A percentile compares a stretch with the other conserved stretches of the same genome.
Evolutionary conservation across 1,139 yeast genomes (phyloP).

Genomic region (Yamadazyma siamensis): DNA sequence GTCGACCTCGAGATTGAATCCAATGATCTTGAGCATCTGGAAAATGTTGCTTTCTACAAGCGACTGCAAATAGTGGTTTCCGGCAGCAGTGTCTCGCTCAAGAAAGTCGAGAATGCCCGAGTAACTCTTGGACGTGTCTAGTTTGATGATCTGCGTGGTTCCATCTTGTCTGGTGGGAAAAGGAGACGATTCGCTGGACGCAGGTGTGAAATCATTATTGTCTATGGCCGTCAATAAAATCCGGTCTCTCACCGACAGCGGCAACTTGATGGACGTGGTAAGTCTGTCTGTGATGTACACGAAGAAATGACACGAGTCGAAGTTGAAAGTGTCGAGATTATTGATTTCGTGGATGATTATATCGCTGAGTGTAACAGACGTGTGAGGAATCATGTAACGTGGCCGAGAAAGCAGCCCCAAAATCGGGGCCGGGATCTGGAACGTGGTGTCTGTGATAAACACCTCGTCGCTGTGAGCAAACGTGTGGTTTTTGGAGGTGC

Average conservation of each 20-base stretch:
- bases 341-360: conserved; percentile 28
- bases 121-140: conserved; percentile 28
- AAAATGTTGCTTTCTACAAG: conserved; percentile 35
- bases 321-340: conserved; percentile 12
- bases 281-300: conserved; percentile 29
- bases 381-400: conserved; percentile 16
- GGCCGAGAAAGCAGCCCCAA: conserved; percentile 28
- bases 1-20: conserved; percentile 23
- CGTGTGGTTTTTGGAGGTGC: conserved; percentile 15
- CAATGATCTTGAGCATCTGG: conserved; percentile 31
- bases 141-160: conserved; percentile 28
- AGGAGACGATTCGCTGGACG: conserved; percentile 31
- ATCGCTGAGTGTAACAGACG: conserved; percentile 20
- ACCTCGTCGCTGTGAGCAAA: conserved; percentile 15
- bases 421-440: conserved; percentile 33
- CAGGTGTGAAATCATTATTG: conserved; percentile 37
- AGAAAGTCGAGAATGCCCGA: conserved; percentile 32
- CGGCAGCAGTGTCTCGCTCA: conserved; percentile 29
- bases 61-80: conserved; percentile 26
- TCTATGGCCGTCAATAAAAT: conserved; percentile 38
- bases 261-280: conserved; percentile 16
- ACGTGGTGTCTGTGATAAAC: conserved; percentile 8
- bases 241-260: conserved; percentile 19
- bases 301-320: conserved; percentile 25
- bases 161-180: conserved; percentile 18